Evolutionary conservation across 306 rosid species (phyloP).

Genomic region (Luffa aegyptiaca): DNA sequence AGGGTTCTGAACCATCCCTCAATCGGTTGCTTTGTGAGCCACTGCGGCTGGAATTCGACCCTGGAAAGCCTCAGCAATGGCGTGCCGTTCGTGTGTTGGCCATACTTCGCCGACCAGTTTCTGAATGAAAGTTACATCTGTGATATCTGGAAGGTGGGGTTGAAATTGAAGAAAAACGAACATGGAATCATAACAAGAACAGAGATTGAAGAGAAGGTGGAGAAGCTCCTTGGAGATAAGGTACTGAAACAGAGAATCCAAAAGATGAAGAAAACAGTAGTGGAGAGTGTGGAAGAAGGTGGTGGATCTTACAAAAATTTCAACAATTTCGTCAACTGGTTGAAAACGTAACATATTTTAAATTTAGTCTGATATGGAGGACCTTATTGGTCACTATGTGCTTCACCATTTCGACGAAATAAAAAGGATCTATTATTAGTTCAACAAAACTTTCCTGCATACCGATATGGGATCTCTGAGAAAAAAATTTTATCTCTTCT

Average conservation of each 20-base stretch:
- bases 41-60: slow-evolving; percentile 74
- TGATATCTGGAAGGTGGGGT: slow-evolving; percentile 62
- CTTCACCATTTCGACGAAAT: too few species aligned
- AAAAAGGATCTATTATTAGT: too few species aligned
- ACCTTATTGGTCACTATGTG: too few species aligned
- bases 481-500: too few species aligned
- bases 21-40: slow-evolving; percentile 64
- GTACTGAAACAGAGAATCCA: slow-evolving; percentile 21
- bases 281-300: slow-evolving; percentile 18
- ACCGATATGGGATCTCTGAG: too few species aligned
- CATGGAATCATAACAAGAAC: slow-evolving; percentile 22
- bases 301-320: slow-evolving; percentile 36
- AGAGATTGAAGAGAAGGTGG: slow-evolving; percentile 39
- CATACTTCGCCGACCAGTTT: slow-evolving; percentile 65
- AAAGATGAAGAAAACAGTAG: slow-evolving; percentile 28
- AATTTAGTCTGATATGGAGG: neutral
- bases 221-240: slow-evolving; percentile 29
- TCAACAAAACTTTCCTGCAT: too few species aligned
- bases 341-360: slow-evolving; percentile 16
- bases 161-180: slow-evolving; percentile 23
- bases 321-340: slow-evolving; percentile 43
- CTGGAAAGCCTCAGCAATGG: slow-evolving; percentile 52
- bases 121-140: slow-evolving; percentile 39
- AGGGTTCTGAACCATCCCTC: slow-evolving; percentile 46
- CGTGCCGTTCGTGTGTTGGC: slow-evolving; percentile 64